Evolutionary conservation across 257 asterid species (phyloP), one percentile per base, ranked within the genome.

Genomic region (Anisodus acutangulus): DNA sequence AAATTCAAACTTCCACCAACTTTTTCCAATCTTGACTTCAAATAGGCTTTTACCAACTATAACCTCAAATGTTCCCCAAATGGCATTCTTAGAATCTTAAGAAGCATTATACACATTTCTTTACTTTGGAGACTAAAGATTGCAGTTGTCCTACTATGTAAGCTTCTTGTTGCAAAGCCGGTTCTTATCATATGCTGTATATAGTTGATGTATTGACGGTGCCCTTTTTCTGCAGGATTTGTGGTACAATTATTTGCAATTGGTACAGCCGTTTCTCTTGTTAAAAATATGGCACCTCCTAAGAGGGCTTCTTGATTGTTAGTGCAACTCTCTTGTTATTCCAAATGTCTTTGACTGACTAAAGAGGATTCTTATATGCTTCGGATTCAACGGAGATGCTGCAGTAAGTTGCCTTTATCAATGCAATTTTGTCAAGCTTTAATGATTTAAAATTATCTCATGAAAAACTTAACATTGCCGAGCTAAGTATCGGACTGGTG

Each of bases 241-340:
- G 59, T 85, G 83, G 86, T 89, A 19, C 97, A 94, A 84, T 79
- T 90, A 58, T 81, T 87, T 59, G 59, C 89, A 58, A 35, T 89
- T 16, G 68, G 60, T 35, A 95, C 88, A 53, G 71, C 91, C 1
- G 83, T 85, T 16, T 88, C 95, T 78, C 98, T 94, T 66, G 83
- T 90, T 81, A 86, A 71, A 86, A 91, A 95, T 87, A 94, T 95
- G 97, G 95, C 97, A 86, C 99, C 97, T 86, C 97, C 98, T 70
- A 92, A 92, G 92, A 95, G 95, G 82, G 89, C 94, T 2, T 89
- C 93, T 49, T 94, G 86, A 91, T 70, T 72, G 22, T 6, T 35
- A 72, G 57, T 41, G 3, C 22, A 54, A 66, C 62, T 51, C 13
- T 19, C 55, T 4, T 47, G 41, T 0, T 19, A 9, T 2, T 47